phyloP scores from a whole-genome alignment of 768 basidiomycete genomes.

The Neoboletus magnificus region DNA sequence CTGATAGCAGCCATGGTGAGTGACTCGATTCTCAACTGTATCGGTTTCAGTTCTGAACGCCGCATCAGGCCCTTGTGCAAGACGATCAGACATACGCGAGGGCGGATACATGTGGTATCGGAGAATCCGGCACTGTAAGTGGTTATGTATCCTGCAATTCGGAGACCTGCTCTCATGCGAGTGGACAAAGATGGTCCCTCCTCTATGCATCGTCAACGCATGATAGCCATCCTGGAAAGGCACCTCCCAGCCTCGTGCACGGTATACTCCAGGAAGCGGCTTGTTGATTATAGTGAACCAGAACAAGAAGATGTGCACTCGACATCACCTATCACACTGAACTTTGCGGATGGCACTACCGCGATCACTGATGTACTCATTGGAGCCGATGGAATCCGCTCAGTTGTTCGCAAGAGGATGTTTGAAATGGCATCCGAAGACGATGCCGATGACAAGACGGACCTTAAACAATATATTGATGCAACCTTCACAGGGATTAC shows the following conservation, averaged over 20 bases:
- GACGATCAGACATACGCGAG: conserved; percentile 30
- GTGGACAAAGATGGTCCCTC: conserved; percentile 3
- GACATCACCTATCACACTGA: conserved; percentile 9
- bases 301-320: conserved; percentile 24
- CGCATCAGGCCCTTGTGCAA: background rate
- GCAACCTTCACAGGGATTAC: conserved; percentile 42
- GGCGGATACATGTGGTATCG: conserved; percentile 33
- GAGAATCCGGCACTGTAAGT: conserved; percentile 19
- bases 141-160: background rate
- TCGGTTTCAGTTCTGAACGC: too few relatives aligned
- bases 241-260: conserved; percentile 20
- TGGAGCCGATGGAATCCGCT: conserved; percentile 45
- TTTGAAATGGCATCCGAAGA: conserved; percentile 13
- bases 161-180: background rate
- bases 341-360: conserved; percentile 13
- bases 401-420: conserved; percentile 22
- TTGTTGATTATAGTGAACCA: conserved; percentile 10
- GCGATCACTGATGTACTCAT: conserved; percentile 40
- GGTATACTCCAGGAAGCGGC: conserved; percentile 18
- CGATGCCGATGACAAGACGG: background rate
- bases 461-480: conserved; percentile 16
- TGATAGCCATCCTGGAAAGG: conserved; percentile 17
- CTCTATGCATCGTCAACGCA: conserved; percentile 22
- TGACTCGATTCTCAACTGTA: too few relatives aligned
- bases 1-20: background rate